phyloP scores from a whole-genome alignment of 2,329 filamentous ascomycete species.

The Lojkania enalia region DNA sequence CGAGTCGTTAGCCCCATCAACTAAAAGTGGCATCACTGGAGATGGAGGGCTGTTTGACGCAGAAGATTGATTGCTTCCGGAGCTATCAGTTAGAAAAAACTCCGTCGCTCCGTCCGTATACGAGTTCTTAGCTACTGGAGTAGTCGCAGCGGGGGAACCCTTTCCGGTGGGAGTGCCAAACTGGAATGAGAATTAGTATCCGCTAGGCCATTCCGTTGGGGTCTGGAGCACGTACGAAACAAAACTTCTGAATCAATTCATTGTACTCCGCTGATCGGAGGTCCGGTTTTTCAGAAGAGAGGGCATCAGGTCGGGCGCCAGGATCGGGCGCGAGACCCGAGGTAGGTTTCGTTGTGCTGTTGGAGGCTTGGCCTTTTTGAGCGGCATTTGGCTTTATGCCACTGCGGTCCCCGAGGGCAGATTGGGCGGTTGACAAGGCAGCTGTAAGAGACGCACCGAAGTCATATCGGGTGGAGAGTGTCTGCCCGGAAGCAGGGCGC shows the following conservation, averaged over 20 bases:
- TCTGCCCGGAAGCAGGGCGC: conserved; percentile 62
- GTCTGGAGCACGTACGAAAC: conserved; percentile 84
- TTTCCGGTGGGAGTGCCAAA: conserved; percentile 54
- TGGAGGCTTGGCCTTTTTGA: conserved; percentile 27
- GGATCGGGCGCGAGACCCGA: conserved; percentile 41
- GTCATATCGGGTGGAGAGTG: conserved; percentile 92
- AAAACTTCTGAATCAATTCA: conserved; percentile 98
- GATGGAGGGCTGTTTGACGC: conserved; percentile 43
- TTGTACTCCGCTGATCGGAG: conserved; percentile 90
- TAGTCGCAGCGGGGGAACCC: conserved; percentile 39
- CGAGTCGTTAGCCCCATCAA: conserved; percentile 47
- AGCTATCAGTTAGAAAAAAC: conserved; percentile 28
- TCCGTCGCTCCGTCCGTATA: conserved; percentile 37
- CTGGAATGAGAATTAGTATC: conserved; percentile 49
- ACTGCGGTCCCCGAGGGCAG: conserved; percentile 61
- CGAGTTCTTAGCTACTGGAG: conserved; percentile 26
- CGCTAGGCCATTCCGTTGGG: conserved; percentile 39
- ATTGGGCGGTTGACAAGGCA: conserved; percentile 75
- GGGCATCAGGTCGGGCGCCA: conserved; percentile 55
- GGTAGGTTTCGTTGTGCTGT: conserved; percentile 42
- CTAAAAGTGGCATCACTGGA: conserved; percentile 34
- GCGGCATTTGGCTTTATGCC: conserved; percentile 42
- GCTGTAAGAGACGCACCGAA: conserved; percentile 90
- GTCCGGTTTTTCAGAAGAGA: conserved; percentile 64
- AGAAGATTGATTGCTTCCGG: conserved; percentile 40